Evolutionary conservation across 1,139 yeast genomes (phyloP), one percentile per base, ranked within the genome.

Genomic region (Yarrowia galli): DNA sequence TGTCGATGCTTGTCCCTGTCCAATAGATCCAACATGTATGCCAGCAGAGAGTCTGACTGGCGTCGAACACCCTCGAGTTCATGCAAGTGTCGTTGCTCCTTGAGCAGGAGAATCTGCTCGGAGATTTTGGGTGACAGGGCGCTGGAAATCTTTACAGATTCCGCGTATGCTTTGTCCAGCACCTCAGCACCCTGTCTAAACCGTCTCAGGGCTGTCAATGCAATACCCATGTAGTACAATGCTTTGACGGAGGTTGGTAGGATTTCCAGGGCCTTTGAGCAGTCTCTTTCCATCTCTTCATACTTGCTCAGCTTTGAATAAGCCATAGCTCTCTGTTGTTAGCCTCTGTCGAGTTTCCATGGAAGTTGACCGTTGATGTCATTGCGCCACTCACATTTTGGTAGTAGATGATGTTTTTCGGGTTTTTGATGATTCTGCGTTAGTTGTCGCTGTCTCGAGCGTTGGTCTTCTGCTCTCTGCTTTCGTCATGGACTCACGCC

Each of bases 241-340:
- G 64, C 64, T 20, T 58, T 58, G 25, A 58, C 51, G 12, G 64
- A 42, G 10, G 40, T 28, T 12, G 64, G 64, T 10, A 28, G 13
- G 20, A 58, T 43, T 20, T 58, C 64, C 51, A 58, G 42, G 3
- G 64, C 64, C 51, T 58, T 58, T 9, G 51, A 42, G n/a, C 64
- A 58, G 32, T 58, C 64, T 43, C 64, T 18, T 43, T 58, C 64
- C 64, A 58, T 58, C 32, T 58, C 64, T 28, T 58, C 64, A 28
- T 20, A 58, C 42, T 32, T 58, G 49, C 15, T 22, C 16, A 58
- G 32, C 28, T 58, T 58, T 15, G 64, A 58, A 42, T 58, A 58
- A 1, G 64, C 64, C 64, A 58, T 58, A 3, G 64, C 64, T 22
- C 64, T 42, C 64, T 58, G 42, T 40, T 9, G 64, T 56, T 42